Conservation (phyloP, 2,329 filamentous ascomycete genomes). For the Lasiodiplodia sp. region DNA sequence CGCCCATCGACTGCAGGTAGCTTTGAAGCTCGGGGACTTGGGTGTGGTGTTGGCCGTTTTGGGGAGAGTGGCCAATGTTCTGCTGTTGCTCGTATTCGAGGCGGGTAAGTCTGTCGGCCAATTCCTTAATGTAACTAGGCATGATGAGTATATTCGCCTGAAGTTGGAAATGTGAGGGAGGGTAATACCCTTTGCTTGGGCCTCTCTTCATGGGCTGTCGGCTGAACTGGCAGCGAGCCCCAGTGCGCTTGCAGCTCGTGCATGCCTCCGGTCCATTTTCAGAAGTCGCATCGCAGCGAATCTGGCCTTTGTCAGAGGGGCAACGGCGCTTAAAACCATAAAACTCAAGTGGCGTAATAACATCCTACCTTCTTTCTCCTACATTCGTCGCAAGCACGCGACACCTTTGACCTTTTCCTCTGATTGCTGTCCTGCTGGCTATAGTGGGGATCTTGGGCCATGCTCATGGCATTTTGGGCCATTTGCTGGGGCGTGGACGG, state of each 20-base stretch:
- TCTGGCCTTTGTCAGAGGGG: conserved; percentile 35
- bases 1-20: conserved; percentile 34
- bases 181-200: conserved; percentile 48
- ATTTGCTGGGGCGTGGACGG: conserved; percentile 49
- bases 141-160: not conserved
- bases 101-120: conserved; percentile 48
- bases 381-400: conserved; percentile 51
- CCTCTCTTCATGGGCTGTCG: conserved; percentile 52
- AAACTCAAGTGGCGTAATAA: not conserved
- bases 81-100: conserved; percentile 38
- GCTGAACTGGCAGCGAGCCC: conserved; percentile 50
- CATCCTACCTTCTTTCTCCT: conserved; percentile 49
- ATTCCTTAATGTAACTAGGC: conserved; percentile 49
- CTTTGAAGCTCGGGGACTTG: conserved; percentile 27
- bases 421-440: conserved; percentile 47
- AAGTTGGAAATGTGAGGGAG: not conserved
- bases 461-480: conserved; percentile 48
- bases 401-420: conserved; percentile 47
- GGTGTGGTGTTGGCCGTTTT: conserved; percentile 19
- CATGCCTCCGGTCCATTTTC: conserved; percentile 50
- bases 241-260: conserved; percentile 50
- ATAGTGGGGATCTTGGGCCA: conserved; percentile 43
- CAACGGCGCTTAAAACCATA: conserved; percentile 14
- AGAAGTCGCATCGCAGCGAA: conserved; percentile 50
- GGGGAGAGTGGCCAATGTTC: conserved; percentile 22